Evolutionary conservation across 2,329 filamentous ascomycete species (phyloP), one percentile per base, ranked within the genome.

Genomic region (Chaetoscypha palmicola): DNA sequence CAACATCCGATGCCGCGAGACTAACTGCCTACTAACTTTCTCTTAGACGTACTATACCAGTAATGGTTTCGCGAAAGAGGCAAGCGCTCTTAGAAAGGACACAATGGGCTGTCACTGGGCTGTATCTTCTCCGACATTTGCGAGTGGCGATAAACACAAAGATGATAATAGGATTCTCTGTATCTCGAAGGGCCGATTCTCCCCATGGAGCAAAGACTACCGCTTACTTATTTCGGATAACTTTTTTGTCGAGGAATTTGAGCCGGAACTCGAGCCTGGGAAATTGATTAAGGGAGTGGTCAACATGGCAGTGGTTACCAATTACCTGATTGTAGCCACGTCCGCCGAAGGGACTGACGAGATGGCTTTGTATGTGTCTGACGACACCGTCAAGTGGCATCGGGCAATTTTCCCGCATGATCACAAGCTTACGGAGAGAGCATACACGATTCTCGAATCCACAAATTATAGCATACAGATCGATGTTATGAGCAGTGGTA

Each of bases 401-500:
- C 81, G 89, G 41, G 91, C 91, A 47, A 79, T 94, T 60, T 97
- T 98, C 64, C 83, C 81, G 5, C 79, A 80, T 34, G 82, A 86
- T 49, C 89, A 95, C 63, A 86, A 73, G 32, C 66, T 90, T 57
- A 76, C 88, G 49, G 84, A 95, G 62, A 79, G 91, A 61, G 87
- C 86, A 2, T 98, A 96, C 64, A 98, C 92, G 0, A 77, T 98
- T 37, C 74, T 98, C 31, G 91, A 97, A 66, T 92, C 90, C 58
- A 97, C 92, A 32, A 91, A 95, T 61, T 96, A 98, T 70, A 96
- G 91, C 68, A 89, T 98, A 56, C 91, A 97, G 66, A 81, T 98
- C 43, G 90, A 97, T 64, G 90, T 97, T 51, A 82, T 91, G 75
- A 87, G 83, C 1, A 87, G 83, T 1, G 71, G 71, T 30, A 70